Conservation (phyloP, 139 green algal genomes). For the Ostreobium quekettii region DNA sequence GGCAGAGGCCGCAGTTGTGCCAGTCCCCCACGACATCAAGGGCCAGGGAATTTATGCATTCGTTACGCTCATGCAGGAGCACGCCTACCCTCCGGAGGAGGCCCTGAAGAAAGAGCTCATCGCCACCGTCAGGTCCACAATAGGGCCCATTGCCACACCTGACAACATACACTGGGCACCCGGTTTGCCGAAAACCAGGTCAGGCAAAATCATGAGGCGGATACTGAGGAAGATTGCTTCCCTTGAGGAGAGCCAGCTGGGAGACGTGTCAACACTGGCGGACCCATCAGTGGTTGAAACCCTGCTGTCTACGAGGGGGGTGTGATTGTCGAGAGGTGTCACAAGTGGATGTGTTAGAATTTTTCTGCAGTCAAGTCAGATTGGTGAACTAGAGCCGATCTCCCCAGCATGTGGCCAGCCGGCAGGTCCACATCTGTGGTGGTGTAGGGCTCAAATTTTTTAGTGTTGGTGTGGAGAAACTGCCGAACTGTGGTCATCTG, state of each 20-base stretch:
- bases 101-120: slow-evolving; percentile 61
- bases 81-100: slow-evolving; percentile 33
- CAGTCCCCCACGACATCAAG: slow-evolving; percentile 74
- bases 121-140: slow-evolving; percentile 31
- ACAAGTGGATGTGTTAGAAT: no score
- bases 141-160: slow-evolving; percentile 85
- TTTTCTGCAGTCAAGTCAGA: no score
- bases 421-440: no score
- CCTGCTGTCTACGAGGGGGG: slow-evolving; percentile 54
- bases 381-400: no score
- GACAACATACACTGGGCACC: slow-evolving; percentile 92
- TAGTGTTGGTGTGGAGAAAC: no score
- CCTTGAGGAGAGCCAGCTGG: slow-evolving; percentile 51
- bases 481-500: no score
- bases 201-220: slow-evolving; percentile 88
- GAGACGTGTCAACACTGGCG: slow-evolving; percentile 71
- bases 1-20: slow-evolving; percentile 88
- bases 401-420: no score
- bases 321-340: slow-evolving; percentile 23
- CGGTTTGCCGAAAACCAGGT: slow-evolving; percentile 84
- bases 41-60: slow-evolving; percentile 93
- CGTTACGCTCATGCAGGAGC: slow-evolving; percentile 67
- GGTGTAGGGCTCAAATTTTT: no score
- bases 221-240: slow-evolving; percentile 79
- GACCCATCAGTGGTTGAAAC: slow-evolving; percentile 73